Base-by-base conservation (phyloP, 768 basidiomycete species). In the Dentipellis sp. region DNA sequence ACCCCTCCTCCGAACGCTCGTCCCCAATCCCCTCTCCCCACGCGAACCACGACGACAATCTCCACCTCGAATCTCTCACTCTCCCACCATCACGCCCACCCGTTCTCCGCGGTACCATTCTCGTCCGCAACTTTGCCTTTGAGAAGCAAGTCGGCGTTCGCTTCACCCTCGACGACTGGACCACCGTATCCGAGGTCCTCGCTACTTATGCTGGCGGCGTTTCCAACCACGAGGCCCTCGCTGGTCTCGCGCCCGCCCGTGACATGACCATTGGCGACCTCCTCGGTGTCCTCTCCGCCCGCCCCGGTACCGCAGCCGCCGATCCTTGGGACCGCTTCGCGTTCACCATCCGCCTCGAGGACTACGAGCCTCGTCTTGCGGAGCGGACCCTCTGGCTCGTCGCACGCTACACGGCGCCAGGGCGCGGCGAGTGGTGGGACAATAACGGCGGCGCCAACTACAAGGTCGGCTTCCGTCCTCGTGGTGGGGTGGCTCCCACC, bases 151-250 rank as follows among this genome's bases (percentile, higher is more conserved):
- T 97, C 48, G 83, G 80, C 0, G 78, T 97, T 0, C 75, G 94
- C 1, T 98, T 94, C 68, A 97, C 95, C 1, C 75, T 95, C 49
- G 95, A 97, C 68, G 83, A 88, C 50, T 98, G 95, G 95, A 82
- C 87, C 59, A 98, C 94, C 3, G 89, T 90, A 0, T 86, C 83
- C 45, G 95, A 98, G 67, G 92, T 97, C 35, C 58, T 64, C 48
- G 84, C 58, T 63, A 71, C 38, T 68, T 68, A n/a, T 76, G 75
- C 16, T 64, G 84, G 23, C 59, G 73, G 3, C 47, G 69, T 23
- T 7, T 70, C 68, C 50, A 78, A 73, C 0, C 57, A 62, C 56
- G 61, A 62, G 60, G 72, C 66, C 58, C 53, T 58, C 53, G 63
- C 17, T 45, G 63, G 60, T 39, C 10, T 23, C 22, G 9, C 40